phyloP scores from a whole-genome alignment of 108 stramenopile species.

The Phaeodactylum tricornutum region DNA sequence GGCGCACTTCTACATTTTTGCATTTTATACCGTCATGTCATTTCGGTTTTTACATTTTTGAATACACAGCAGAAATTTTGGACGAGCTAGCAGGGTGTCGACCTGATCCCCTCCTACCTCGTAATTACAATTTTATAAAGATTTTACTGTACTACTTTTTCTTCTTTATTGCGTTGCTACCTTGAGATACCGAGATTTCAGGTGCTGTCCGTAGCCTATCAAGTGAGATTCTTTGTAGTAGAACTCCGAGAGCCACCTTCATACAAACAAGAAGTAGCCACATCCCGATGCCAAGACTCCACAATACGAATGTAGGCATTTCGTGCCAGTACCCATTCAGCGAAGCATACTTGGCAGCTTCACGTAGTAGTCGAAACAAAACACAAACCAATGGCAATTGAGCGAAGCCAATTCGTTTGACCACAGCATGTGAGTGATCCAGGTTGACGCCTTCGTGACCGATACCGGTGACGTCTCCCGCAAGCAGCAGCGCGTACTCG shows the following conservation, averaged over 20 bases:
- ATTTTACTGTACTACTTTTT: background rate
- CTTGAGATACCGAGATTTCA: conserved; percentile 1
- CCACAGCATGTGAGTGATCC: conserved; percentile 89
- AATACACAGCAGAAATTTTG: background rate
- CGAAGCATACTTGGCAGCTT: conserved; percentile 54
- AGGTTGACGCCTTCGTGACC: conserved; percentile 80
- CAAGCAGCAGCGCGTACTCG: conserved; percentile 76
- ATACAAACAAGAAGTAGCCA: conserved; percentile 26
- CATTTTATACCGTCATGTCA: background rate
- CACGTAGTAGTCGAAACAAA: conserved; percentile 64
- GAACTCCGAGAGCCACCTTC: conserved; percentile 23
- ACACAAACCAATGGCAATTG: conserved; percentile 91
- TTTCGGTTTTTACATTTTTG: conserved; percentile 5
- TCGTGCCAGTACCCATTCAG: conserved; percentile 7
- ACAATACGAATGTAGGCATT: conserved; percentile 11
- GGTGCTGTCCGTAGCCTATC: conserved; percentile 31
- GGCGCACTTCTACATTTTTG: too few relatives aligned
- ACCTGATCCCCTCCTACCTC: too few relatives aligned
- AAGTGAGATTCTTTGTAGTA: conserved; percentile 19
- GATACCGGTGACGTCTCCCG: conserved; percentile 83
- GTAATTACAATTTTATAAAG: background rate
- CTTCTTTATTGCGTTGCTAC: conserved; percentile 6
- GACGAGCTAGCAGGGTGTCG: too few relatives aligned
- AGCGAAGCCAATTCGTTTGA: conserved; percentile 86
- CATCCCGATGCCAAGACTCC: conserved; percentile 11